These are phyloP conservation scores for Aspergillus vadensis DNA, from an alignment of 2,329 filamentous ascomycete genomes.

Conservation along the genomic window DNA sequence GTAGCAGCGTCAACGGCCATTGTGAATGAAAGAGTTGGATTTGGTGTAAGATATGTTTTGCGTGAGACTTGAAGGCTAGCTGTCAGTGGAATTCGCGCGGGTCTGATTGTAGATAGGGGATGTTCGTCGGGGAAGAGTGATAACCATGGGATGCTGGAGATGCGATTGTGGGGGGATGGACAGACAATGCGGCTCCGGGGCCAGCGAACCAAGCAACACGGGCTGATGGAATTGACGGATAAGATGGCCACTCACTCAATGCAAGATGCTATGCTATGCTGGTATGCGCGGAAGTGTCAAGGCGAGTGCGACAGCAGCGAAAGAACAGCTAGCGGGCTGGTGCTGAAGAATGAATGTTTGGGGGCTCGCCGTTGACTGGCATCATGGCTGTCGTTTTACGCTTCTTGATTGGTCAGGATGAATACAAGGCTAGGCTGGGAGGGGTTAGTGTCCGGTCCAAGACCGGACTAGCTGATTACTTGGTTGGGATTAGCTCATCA, in stretches of 20 bases:
- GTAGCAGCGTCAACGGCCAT: conserved; percentile 36
- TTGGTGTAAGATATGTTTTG: neutral
- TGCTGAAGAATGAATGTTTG: conserved; percentile 17
- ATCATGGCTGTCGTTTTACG: conserved; percentile 22
- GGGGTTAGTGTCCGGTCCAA: neutral
- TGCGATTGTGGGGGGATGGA: conserved; percentile 17
- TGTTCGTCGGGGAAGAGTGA: conserved; percentile 16
- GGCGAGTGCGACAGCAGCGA: conserved; percentile 3
- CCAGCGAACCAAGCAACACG: neutral
- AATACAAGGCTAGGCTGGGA: conserved; percentile 14
- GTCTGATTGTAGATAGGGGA: conserved; percentile 10
- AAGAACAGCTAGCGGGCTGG: conserved; percentile 7
- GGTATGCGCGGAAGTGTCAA: neutral
- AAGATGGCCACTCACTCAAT: conserved; percentile 12
- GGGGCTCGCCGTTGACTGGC: conserved; percentile 12
- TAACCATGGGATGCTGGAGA: conserved; percentile 20
- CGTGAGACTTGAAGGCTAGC: neutral
- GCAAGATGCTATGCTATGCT: conserved; percentile 5
- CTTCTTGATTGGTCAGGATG: conserved; percentile 15
- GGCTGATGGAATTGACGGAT: conserved; percentile 2
- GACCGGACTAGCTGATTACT: conserved; percentile 8
- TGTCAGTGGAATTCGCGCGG: conserved; percentile 18
- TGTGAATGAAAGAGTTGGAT: conserved; percentile 18
- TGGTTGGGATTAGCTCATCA: neutral
- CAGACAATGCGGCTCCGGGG: conserved; percentile 14